Evolutionary conservation across 2,329 filamentous ascomycete genomes (phyloP).

Genomic region (Dothistroma pini): DNA sequence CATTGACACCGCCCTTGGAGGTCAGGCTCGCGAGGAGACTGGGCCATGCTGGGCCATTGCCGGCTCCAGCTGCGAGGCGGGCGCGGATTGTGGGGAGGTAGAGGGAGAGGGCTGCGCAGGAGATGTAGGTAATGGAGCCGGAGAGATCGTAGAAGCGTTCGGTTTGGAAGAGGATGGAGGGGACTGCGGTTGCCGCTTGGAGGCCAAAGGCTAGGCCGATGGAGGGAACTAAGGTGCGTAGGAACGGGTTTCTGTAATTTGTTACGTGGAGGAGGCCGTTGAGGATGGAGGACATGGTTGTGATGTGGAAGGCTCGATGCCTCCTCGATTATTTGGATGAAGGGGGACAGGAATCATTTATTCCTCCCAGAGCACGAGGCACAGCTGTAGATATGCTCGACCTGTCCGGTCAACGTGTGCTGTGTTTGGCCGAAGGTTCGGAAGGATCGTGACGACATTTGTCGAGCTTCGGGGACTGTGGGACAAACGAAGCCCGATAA

Average conservation of each 20-base stretch:
- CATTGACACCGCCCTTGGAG: conserved; percentile 40
- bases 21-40: conserved; percentile 47
- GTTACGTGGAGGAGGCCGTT: conserved; percentile 56
- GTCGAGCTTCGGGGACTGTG: not conserved
- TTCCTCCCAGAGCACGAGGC: not conserved
- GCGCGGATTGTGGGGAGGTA: conserved; percentile 59
- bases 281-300: conserved; percentile 36
- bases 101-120: conserved; percentile 59
- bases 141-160: conserved; percentile 68
- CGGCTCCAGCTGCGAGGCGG: conserved; percentile 45
- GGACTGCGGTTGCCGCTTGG: conserved; percentile 59
- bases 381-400: not conserved
- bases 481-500: not conserved
- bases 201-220: conserved; percentile 61
- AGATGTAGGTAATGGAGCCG: conserved; percentile 63
- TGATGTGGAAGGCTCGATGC: not conserved
- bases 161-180: conserved; percentile 57
- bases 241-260: conserved; percentile 59
- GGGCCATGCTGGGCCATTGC: conserved; percentile 45
- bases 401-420: not conserved
- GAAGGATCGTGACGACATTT: not conserved
- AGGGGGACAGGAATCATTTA: not conserved
- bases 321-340: not conserved
- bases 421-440: not conserved
- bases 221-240: conserved; percentile 60